Conservation (phyloP, 2,329 filamentous ascomycete species). For the Colletotrichum sp. region DNA sequence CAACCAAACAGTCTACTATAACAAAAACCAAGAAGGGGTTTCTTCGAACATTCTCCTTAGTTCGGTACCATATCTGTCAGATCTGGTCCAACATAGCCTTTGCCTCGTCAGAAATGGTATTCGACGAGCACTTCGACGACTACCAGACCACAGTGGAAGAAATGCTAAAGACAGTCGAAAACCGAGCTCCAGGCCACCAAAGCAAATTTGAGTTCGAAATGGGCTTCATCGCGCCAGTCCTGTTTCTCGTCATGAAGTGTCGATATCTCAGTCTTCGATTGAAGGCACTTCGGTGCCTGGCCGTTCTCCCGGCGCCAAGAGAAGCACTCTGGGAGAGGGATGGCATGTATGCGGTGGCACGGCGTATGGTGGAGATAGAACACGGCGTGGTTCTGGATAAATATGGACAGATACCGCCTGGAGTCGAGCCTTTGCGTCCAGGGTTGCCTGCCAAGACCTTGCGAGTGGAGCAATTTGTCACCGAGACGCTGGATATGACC, state of each 20-base stretch:
- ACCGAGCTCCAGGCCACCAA: background rate
- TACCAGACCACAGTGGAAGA: conserved; percentile 42
- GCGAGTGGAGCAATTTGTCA: background rate
- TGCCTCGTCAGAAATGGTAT: conserved; percentile 31
- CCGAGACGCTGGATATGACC: background rate
- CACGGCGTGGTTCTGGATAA: conserved; percentile 1
- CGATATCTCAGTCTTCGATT: conserved; percentile 38
- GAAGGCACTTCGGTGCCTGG: conserved; percentile 37
- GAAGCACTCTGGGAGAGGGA: conserved; percentile 5
- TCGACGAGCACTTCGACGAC: conserved; percentile 35
- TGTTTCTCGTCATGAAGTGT: background rate
- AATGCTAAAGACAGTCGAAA: conserved; percentile 10
- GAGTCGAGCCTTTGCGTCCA: background rate
- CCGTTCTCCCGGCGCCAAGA: conserved; percentile 24
- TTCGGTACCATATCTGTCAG: background rate
- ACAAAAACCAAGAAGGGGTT: background rate
- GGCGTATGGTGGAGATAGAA: conserved; percentile 10
- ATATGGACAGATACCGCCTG: background rate
- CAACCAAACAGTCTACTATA: background rate
- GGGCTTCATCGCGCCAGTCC: background rate
- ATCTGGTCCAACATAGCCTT: conserved; percentile 3
- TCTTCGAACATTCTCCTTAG: background rate
- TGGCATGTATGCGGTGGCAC: background rate
- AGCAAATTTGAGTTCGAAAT: conserved; percentile 9
- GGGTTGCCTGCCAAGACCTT: background rate